phyloP scores from a whole-genome alignment of 2,329 filamentous ascomycete species.

The Coniochaeta prunicola region DNA sequence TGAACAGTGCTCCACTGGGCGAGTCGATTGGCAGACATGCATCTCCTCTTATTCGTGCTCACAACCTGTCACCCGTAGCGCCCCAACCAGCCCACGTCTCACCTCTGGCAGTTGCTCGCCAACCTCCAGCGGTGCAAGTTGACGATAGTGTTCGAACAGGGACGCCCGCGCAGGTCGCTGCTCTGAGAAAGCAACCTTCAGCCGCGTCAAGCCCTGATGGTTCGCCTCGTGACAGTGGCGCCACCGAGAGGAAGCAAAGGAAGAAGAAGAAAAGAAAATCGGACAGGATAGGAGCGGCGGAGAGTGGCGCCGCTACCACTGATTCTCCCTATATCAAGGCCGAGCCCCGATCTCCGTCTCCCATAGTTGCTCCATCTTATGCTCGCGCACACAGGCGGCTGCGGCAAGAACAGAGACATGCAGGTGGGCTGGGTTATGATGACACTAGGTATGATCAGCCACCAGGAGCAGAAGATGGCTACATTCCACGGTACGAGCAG shows the following conservation, averaged over 20 bases:
- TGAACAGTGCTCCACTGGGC: conserved; percentile 25
- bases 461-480: conserved; percentile 23
- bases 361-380: conserved; percentile 44
- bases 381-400: conserved; percentile 50
- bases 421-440: conserved; percentile 26
- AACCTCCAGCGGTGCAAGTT: conserved; percentile 20
- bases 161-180: conserved; percentile 47
- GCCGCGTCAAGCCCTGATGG: conserved; percentile 51
- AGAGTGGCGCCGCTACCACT: conserved; percentile 10
- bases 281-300: conserved; percentile 39
- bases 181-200: conserved; percentile 43
- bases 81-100: conserved; percentile 69
- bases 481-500: conserved; percentile 25
- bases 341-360: conserved; percentile 58
- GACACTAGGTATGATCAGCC: conserved; percentile 37
- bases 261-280: conserved; percentile 47
- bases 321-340: conserved; percentile 52
- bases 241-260: conserved; percentile 38
- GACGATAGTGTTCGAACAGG: conserved; percentile 27
- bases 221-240: conserved; percentile 46
- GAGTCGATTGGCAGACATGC: conserved; percentile 33
- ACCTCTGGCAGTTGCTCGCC: conserved; percentile 41
- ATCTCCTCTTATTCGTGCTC: conserved; percentile 62
- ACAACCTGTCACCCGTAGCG: conserved; percentile 66
- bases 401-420: conserved; percentile 37